Percentiles rank a stretch among this genome's conserved stretches.
phyloP scores from a whole-genome alignment of 768 basidiomycete species.

The Termitomyces sp. region DNA sequence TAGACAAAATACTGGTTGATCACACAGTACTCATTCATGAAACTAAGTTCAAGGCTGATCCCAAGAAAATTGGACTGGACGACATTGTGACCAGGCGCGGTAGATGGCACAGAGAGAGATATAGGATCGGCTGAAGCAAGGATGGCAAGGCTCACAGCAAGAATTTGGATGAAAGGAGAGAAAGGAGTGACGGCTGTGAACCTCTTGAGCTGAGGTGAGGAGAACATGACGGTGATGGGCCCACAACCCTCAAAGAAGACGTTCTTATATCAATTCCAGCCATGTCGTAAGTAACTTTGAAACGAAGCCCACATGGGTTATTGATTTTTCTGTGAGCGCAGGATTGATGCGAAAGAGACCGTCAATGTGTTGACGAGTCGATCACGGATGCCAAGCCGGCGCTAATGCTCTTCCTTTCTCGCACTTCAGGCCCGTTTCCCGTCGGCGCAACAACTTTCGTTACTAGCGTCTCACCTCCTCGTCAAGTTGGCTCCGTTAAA shows the following conservation, averaged over 20 bases:
- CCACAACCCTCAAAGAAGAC: not conserved
- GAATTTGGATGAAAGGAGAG: slow-evolving; percentile 5
- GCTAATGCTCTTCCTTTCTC: slow-evolving; percentile 42
- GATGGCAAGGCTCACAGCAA: slow-evolving; percentile 4
- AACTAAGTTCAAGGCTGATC: slow-evolving; percentile 62
- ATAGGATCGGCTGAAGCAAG: slow-evolving; percentile 23
- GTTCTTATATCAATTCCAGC: not conserved
- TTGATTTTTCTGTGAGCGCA: no score
- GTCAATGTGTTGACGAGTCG: no score
- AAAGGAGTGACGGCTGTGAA: slow-evolving; percentile 12
- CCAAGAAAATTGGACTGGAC: slow-evolving; percentile 59
- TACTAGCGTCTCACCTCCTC: slow-evolving; percentile 36
- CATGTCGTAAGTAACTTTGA: not conserved
- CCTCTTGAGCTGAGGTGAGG: slow-evolving; percentile 1
- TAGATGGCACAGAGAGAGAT: slow-evolving; percentile 27
- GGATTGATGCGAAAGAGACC: no score
- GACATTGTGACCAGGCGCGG: slow-evolving; percentile 32
- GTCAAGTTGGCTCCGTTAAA: slow-evolving; percentile 38
- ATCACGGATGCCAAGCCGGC: not conserved
- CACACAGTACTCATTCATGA: slow-evolving; percentile 54
- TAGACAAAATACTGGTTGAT: slow-evolving; percentile 4
- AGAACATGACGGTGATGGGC: not conserved
- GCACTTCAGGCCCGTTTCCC: slow-evolving; percentile 41
- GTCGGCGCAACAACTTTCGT: slow-evolving; percentile 61
- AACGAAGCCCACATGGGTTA: no score